Evolutionary conservation across 257 asterid genomes (phyloP).

Genomic region (Datura wrightii): DNA sequence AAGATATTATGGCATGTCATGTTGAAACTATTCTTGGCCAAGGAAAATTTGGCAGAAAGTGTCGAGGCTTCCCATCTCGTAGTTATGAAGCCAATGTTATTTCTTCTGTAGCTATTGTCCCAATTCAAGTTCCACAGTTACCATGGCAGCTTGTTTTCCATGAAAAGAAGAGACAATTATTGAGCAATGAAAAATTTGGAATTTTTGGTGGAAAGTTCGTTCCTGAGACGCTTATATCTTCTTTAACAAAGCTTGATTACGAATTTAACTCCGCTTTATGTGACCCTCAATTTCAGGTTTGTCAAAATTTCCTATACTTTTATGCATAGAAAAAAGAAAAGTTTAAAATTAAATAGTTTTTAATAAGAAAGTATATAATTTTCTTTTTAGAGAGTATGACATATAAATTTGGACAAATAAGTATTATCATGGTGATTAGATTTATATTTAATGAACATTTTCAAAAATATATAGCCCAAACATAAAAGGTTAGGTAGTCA

Average conservation of each 20-base stretch:
- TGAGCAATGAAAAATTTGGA: constrained; percentile 62
- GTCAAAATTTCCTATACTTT: neutral
- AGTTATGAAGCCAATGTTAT: neutral
- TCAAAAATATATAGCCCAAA: too few relatives aligned
- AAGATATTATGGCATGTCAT: constrained; percentile 34
- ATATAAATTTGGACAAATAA: too few relatives aligned
- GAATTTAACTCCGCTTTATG: constrained; percentile 52
- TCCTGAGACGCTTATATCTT: constrained; percentile 64
- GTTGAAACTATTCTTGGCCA: neutral
- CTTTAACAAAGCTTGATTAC: constrained; percentile 56
- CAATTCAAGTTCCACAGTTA: constrained; percentile 4
- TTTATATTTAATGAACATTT: too few relatives aligned
- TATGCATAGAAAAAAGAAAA: neutral
- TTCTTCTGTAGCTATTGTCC: constrained; percentile 23
- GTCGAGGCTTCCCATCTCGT: neutral
- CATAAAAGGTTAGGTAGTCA: too few relatives aligned
- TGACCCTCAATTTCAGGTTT: constrained; percentile 66
- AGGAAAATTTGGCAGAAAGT: neutral
- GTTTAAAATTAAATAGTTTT: neutral
- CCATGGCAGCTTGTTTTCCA: constrained; percentile 26
- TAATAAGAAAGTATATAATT: too few relatives aligned
- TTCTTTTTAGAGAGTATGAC: neutral
- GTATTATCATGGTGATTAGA: too few relatives aligned
- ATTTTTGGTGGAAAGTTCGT: constrained; percentile 75
- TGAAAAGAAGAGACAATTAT: constrained; percentile 32